A percentile compares a stretch with the other conserved stretches of the same genome.
phyloP scores from a whole-genome alignment of 495 filamentous ascomycete species.

The Hyaloscypha finlandica region DNA sequence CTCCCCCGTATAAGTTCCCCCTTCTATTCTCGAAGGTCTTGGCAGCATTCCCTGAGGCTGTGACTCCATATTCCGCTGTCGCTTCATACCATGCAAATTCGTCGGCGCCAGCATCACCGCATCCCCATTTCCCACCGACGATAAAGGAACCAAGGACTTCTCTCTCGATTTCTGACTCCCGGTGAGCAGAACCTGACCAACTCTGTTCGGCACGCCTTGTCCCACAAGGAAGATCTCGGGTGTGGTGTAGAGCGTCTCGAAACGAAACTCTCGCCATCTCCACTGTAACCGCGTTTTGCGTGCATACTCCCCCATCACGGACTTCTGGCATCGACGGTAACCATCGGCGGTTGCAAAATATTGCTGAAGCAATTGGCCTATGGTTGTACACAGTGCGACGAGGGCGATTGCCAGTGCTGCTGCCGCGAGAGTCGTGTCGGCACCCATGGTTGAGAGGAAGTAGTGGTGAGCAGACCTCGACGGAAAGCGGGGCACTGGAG shows the following conservation, averaged over 20 bases:
- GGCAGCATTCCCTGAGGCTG: background rate
- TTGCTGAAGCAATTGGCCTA: conserved; percentile 40
- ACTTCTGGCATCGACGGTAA: conserved; percentile 39
- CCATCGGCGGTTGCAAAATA: conserved; percentile 44
- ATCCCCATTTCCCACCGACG: background rate
- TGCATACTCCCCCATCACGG: conserved; percentile 38
- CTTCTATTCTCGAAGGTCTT: background rate
- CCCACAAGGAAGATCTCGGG: conserved; percentile 48
- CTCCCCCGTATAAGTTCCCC: conserved; percentile 17
- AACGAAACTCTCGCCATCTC: conserved; percentile 43
- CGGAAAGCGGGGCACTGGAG: too few relatives aligned
- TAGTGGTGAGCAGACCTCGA: too few relatives aligned
- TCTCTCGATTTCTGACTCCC: conserved; percentile 14
- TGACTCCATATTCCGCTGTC: background rate
- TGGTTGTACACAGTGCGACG: conserved; percentile 37
- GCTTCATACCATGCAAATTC: background rate
- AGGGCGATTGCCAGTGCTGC: conserved; percentile 39
- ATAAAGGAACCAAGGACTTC: conserved; percentile 9
- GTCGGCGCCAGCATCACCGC: background rate
- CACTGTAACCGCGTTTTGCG: conserved; percentile 24
- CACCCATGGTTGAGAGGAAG: conserved; percentile 6
- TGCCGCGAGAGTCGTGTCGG: conserved; percentile 15
- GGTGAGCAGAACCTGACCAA: conserved; percentile 15
- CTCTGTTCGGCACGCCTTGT: conserved; percentile 5
- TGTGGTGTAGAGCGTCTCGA: conserved; percentile 47